Evolutionary conservation across 2,329 filamentous ascomycete genomes (phyloP), one percentile per base, ranked within the genome.

Genomic region (Sporothrix luriei): DNA sequence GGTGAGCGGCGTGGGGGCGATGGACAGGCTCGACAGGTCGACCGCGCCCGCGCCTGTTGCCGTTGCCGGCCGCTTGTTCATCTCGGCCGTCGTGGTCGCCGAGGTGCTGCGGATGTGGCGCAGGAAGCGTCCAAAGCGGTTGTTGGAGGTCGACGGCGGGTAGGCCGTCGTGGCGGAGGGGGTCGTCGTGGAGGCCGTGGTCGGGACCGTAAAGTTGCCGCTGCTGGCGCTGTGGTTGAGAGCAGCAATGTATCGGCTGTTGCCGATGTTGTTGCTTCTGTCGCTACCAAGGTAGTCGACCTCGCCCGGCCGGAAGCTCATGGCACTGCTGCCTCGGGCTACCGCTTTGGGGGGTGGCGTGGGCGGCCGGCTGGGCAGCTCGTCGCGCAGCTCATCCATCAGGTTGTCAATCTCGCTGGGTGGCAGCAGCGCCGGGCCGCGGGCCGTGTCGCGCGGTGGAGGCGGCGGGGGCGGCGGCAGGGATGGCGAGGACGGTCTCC

Each of bases 381-480:
- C 38, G 61, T 75, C 74, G 38, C 68, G 72, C 38, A 77, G 72
- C 68, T 78, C 76, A 55, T 76, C 77, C 19, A 76, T 71, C 46
- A 77, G 73, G 49, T 78, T 75, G 62, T 78, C 74, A 24, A 76
- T 72, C 38, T 77, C 77, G 68, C 76, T 75, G 13, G 78, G 76
- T n/a, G 75, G 75, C 24, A 76, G 49, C 33, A 66, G 11, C 10
- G 49, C 49, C 7, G 26, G 11, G 38, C 57, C 70, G 54, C 62
- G 71, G 43, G 21, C 13, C 29, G 61, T 43, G 65, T 43, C 26
- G 61, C 38, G 24, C 14, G 67, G 73, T 52, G n/a, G 69, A 66
- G 33, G 72, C 59, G 65, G 74, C 72, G 13, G 71, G 2, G 29
- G 54, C 4, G 48, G 26, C 1, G 57, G 26, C 4, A 55, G 21